Conservation (phyloP, 2,329 filamentous ascomycete genomes). For the Colletotrichum camelliae region DNA sequence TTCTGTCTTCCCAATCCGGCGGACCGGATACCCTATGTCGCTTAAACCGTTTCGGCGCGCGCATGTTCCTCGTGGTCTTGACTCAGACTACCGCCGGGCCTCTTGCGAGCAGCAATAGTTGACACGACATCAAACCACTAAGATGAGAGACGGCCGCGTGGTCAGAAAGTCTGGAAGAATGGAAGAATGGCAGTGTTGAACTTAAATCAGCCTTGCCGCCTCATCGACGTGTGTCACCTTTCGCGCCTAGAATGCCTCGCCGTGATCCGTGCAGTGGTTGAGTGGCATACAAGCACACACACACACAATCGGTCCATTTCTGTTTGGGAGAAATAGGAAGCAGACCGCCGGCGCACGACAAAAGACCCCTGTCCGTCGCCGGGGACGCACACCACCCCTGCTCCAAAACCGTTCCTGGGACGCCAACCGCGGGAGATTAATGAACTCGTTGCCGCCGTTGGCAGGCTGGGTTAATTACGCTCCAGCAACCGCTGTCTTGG, state of each 20-base stretch:
- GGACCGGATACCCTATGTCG: background rate
- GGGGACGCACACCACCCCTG: background rate
- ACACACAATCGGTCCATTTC: background rate
- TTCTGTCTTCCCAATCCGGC: background rate
- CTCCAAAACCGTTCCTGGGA: constrained; percentile 1
- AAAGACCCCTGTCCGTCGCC: background rate
- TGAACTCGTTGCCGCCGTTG: background rate
- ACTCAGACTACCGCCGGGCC: background rate
- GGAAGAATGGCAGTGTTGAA: background rate
- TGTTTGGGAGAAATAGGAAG: background rate
- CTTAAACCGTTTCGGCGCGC: background rate
- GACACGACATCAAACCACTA: background rate
- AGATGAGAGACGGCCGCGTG: background rate
- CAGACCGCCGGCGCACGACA: background rate
- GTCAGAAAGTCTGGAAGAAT: background rate
- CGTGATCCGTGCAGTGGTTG: background rate
- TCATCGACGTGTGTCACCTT: background rate
- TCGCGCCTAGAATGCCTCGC: background rate
- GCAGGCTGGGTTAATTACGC: background rate
- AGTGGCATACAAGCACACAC: background rate
- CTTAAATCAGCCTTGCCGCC: background rate
- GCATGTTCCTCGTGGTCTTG: background rate
- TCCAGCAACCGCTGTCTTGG: background rate
- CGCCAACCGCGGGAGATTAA: constrained; percentile 7
- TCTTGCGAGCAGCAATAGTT: background rate